A percentile compares a stretch with the other conserved stretches of the same genome.
These are phyloP conservation scores for Tilletia caries DNA, from an alignment of 1,284 basidiomycete species.

Conservation along the genomic window DNA sequence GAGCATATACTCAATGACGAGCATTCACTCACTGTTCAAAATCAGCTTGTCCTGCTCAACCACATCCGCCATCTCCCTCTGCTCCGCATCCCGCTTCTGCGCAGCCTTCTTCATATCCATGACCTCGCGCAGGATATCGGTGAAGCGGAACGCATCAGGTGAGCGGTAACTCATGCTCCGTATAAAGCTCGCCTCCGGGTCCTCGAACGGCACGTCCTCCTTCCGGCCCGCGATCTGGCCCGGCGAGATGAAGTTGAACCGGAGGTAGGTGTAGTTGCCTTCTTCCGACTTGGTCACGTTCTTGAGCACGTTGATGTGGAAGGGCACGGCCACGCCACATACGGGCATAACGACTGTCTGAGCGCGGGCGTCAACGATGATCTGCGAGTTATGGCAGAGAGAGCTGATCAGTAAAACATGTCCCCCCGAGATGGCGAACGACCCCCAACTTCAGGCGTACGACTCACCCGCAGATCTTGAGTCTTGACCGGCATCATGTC, in stretches of 20 bases:
- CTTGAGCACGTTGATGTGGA: constrained; percentile 98
- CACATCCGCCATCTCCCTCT: constrained; percentile 96
- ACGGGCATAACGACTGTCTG: constrained; percentile 88
- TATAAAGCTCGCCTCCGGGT: constrained; percentile 93
- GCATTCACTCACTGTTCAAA: constrained; percentile 69
- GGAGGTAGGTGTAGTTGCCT: constrained; percentile 86
- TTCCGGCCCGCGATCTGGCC: constrained; percentile 97
- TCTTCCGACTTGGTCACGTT: constrained; percentile 97
- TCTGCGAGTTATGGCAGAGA: constrained; percentile 59
- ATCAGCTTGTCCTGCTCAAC: constrained; percentile 87
- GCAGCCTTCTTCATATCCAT: constrained; percentile 93
- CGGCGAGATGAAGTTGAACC: constrained; percentile 98
- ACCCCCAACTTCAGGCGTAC: too few species aligned
- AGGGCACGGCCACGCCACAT: constrained; percentile 91
- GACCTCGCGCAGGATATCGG: constrained; percentile 83
- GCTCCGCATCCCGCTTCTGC: constrained; percentile 93
- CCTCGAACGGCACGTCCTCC: constrained; percentile 98
- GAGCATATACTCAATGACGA: not conserved
- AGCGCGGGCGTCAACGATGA: constrained; percentile 83
- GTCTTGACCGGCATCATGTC: constrained; percentile 69
- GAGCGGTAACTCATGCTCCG: constrained; percentile 93
- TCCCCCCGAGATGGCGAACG: too few species aligned
- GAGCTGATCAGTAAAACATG: not conserved
- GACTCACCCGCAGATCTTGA: constrained; percentile 34
- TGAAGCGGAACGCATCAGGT: constrained; percentile 80